phyloP scores from a whole-genome alignment of 495 filamentous ascomycete species.

The Clohesyomyces aquaticus region DNA sequence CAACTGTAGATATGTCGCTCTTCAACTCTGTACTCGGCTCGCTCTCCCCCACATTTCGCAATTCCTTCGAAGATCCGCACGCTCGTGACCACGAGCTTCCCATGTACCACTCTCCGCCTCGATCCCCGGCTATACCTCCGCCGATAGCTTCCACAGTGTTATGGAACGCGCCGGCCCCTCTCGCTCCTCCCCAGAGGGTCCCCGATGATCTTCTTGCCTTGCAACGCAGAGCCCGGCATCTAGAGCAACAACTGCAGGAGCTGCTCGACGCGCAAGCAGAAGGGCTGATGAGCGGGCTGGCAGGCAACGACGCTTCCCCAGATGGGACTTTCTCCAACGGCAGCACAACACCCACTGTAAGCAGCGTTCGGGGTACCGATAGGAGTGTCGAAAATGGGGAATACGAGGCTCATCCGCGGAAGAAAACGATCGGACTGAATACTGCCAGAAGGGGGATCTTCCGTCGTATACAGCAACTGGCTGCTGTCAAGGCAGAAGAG shows the following conservation, averaged over 20 bases:
- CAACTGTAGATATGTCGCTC: slow-evolving; percentile 17
- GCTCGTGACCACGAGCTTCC: slow-evolving; percentile 31
- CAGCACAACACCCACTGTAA: slow-evolving; percentile 55
- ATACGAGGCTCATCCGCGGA: slow-evolving; percentile 58
- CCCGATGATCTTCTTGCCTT: slow-evolving; percentile 47
- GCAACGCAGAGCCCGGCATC: slow-evolving; percentile 59
- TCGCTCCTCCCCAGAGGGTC: slow-evolving; percentile 28
- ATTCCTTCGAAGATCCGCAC: slow-evolving; percentile 31
- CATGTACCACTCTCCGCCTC: slow-evolving; percentile 16
- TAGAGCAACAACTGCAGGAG: slow-evolving; percentile 76
- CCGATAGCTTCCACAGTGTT: slow-evolving; percentile 32
- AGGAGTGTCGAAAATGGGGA: slow-evolving; percentile 40
- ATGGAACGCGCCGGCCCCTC: slow-evolving; percentile 21
- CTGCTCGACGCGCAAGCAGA: slow-evolving; percentile 85
- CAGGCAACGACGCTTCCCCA: slow-evolving; percentile 36
- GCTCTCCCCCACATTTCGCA: slow-evolving; percentile 29
- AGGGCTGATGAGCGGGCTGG: slow-evolving; percentile 64
- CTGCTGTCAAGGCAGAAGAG: slow-evolving; percentile 74
- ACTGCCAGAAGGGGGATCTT: slow-evolving; percentile 73
- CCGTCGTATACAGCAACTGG: slow-evolving; percentile 70
- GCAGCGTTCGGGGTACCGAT: slow-evolving; percentile 40
- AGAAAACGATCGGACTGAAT: slow-evolving; percentile 60
- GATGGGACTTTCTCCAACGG: slow-evolving; percentile 53
- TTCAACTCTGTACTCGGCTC: slow-evolving; percentile 36
- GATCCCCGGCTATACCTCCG: slow-evolving; percentile 27